Percentiles rank a stretch among this genome's conserved stretches.
These are phyloP conservation scores for Blechomonas ayalai DNA, from an alignment of 208 protist species.

Conservation along the genomic window DNA sequence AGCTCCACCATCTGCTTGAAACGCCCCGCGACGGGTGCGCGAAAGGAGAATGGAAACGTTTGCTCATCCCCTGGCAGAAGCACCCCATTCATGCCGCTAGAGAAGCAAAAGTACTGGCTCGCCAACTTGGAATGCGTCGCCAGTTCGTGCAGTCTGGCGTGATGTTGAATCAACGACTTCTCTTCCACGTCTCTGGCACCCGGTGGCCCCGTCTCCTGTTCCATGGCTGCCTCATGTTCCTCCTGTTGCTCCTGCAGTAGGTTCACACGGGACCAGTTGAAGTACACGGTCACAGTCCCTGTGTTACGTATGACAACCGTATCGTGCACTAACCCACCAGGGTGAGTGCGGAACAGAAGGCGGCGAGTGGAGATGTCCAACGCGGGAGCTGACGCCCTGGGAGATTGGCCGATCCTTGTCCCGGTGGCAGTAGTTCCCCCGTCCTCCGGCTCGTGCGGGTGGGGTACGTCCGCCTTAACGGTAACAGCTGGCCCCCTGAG, in stretches of 20 bases:
- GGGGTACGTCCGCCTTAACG: slow-evolving; percentile 2
- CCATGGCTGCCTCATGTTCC: slow-evolving; percentile 1
- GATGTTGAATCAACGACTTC: background rate
- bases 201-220: background rate
- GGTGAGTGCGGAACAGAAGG: slow-evolving; percentile 38
- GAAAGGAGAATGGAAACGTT: slow-evolving; percentile 62
- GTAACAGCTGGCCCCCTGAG: slow-evolving; percentile 1
- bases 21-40: slow-evolving; percentile 31
- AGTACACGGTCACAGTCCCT: slow-evolving; percentile 71
- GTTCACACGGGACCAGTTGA: slow-evolving; percentile 59
- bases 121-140: slow-evolving; percentile 21
- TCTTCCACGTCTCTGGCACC: background rate
- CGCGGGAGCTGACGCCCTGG: slow-evolving; percentile 3
- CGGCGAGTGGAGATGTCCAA: slow-evolving; percentile 52
- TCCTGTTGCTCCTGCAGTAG: slow-evolving; percentile 16
- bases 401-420: background rate
- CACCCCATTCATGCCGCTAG: slow-evolving; percentile 61
- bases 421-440: background rate
- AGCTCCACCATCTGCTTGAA: slow-evolving; percentile 66
- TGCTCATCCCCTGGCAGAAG: slow-evolving; percentile 49
- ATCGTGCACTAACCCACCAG: slow-evolving; percentile 53
- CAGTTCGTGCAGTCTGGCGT: slow-evolving; percentile 24
- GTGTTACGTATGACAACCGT: slow-evolving; percentile 45
- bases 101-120: slow-evolving; percentile 48
- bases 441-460: slow-evolving; percentile 1